phyloP scores from a whole-genome alignment of 176 grass and related monocot species.

The Phoenix dactylifera region DNA sequence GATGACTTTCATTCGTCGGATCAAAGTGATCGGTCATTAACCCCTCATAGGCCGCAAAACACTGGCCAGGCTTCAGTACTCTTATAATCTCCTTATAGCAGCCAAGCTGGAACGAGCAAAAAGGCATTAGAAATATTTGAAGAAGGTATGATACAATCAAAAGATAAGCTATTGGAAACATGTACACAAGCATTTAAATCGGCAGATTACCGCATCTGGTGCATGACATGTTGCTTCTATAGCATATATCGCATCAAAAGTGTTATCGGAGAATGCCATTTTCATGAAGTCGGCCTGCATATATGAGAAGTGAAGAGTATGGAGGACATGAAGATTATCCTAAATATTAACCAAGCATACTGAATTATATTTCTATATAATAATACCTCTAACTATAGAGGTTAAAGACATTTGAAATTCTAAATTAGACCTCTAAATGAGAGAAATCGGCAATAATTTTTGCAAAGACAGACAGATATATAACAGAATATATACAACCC shows the following conservation, averaged over 20 bases:
- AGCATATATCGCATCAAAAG: slow-evolving; percentile 53
- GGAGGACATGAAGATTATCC: too few relatives aligned
- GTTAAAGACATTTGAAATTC: too few relatives aligned
- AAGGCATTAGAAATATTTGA: not conserved
- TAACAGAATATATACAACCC: too few relatives aligned
- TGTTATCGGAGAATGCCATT: slow-evolving; percentile 61
- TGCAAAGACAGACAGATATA: too few relatives aligned
- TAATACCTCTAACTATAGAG: too few relatives aligned
- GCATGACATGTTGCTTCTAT: slow-evolving; percentile 78
- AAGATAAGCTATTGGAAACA: slow-evolving; percentile 1
- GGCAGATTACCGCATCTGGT: slow-evolving; percentile 41
- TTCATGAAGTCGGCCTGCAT: slow-evolving; percentile 81
- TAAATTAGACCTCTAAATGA: too few relatives aligned
- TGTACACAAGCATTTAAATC: not conserved
- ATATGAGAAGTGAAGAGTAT: not conserved
- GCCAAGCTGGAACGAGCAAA: slow-evolving; percentile 49
- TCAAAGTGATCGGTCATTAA: too few relatives aligned
- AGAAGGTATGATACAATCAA: not conserved
- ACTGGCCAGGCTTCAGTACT: slow-evolving; percentile 91
- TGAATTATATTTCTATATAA: too few relatives aligned
- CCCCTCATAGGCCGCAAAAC: slow-evolving; percentile 80
- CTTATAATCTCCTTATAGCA: slow-evolving; percentile 93
- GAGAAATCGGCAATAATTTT: too few relatives aligned
- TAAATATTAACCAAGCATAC: too few relatives aligned
- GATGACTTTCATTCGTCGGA: too few relatives aligned